Evolutionary conservation across 2,329 filamentous ascomycete species (phyloP).

Genomic region (Scorias spongiosa): DNA sequence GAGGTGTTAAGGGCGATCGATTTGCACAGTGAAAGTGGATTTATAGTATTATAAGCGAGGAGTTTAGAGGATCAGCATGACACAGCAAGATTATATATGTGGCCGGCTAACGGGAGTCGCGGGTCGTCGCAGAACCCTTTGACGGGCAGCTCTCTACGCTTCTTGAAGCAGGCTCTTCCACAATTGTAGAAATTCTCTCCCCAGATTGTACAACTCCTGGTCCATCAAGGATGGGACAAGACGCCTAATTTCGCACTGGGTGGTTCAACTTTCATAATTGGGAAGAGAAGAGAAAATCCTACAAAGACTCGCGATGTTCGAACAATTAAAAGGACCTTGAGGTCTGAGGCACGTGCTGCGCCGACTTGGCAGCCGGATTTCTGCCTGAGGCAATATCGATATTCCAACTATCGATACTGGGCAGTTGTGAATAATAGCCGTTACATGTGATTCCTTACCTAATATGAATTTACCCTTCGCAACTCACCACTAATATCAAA

Average conservation of each 20-base stretch:
- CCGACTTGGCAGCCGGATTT: too few species aligned
- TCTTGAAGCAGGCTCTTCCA: constrained; percentile 16
- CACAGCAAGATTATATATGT: neutral
- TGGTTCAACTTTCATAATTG: constrained; percentile 38
- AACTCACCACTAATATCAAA: too few species aligned
- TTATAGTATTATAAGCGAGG: too few species aligned
- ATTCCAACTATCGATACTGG: too few species aligned
- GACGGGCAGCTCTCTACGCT: constrained; percentile 14
- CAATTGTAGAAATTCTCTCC: constrained; percentile 26
- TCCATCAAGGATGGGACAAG: constrained; percentile 6
- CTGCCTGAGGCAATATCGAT: too few species aligned
- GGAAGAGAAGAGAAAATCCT: constrained; percentile 23
- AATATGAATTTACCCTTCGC: too few species aligned
- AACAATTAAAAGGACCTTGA: neutral
- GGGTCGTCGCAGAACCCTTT: constrained; percentile 6
- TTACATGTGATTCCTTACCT: too few species aligned
- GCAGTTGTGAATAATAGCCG: too few species aligned
- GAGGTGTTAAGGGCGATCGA: too few species aligned
- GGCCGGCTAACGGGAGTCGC: constrained; percentile 19
- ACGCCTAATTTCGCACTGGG: constrained; percentile 27
- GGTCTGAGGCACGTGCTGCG: neutral
- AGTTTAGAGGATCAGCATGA: too few species aligned
- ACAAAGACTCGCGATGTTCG: constrained; percentile 3
- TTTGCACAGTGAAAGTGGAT: too few species aligned
- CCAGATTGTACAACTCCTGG: constrained; percentile 41